Evolutionary conservation across 169 alveolate genomes (phyloP).

Genomic region (Perkinsus olseni): DNA sequence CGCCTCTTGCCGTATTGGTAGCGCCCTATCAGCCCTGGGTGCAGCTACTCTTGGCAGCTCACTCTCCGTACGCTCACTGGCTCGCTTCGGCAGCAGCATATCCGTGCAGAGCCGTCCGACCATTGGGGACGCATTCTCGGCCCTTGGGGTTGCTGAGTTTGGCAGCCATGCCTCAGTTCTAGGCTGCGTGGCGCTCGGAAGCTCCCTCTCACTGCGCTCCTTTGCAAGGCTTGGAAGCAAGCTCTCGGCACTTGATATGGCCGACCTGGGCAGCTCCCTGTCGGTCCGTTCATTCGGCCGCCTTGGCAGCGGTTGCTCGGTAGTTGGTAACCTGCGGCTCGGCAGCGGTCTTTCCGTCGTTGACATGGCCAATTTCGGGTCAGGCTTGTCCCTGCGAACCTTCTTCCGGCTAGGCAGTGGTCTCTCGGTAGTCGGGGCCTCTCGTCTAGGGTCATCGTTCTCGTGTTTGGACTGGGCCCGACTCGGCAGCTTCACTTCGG

Average conservation of each 20-base stretch:
- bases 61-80: neutral
- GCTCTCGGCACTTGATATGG: neutral
- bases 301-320: neutral
- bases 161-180: neutral
- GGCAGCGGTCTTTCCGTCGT: neutral
- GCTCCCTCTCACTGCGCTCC: constrained; percentile 1
- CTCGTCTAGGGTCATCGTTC: neutral
- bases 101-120: neutral
- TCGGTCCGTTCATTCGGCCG: neutral
- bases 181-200: neutral
- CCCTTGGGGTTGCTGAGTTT: neutral
- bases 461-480: neutral
- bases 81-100: neutral
- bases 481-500: neutral
- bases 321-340: neutral
- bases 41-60: neutral
- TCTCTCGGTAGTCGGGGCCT: neutral
- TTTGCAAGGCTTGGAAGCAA: neutral
- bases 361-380: constrained; percentile 11
- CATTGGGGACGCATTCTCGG: constrained; percentile 6
- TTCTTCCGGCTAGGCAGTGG: neutral
- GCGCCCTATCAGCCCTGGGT: neutral
- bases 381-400: neutral
- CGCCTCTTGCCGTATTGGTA: neutral
- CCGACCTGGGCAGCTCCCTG: neutral